These are phyloP conservation scores for Colletotrichum somersetense DNA, from an alignment of 2,329 filamentous ascomycete species.

Conservation along the genomic window DNA sequence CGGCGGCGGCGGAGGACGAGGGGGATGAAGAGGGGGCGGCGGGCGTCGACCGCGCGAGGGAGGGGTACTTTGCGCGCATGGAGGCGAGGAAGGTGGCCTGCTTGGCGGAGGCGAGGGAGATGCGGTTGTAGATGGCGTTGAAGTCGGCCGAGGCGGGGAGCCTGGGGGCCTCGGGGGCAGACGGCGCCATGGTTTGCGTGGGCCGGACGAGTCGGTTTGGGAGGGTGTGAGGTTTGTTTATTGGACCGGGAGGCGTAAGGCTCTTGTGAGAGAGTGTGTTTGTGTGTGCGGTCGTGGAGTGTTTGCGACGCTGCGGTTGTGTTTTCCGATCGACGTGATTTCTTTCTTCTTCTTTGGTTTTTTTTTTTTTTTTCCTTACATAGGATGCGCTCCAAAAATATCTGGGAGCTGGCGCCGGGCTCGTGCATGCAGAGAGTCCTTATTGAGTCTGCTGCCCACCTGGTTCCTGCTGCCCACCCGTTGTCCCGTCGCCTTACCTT, in stretches of 20 bases:
- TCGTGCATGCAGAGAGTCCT: not conserved
- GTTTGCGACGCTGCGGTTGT: not conserved
- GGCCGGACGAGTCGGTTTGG: not conserved
- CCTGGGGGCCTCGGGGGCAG: constrained; percentile 45
- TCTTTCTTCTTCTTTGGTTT: not conserved
- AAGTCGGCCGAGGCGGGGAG: constrained; percentile 54
- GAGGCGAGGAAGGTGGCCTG: constrained; percentile 51
- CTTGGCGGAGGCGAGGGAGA: constrained; percentile 55
- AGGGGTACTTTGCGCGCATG: constrained; percentile 42
- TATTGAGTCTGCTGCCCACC: not conserved
- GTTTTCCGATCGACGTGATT: not conserved
- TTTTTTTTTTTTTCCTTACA: not conserved
- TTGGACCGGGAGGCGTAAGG: accelerated
- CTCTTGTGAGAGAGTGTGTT: not conserved
- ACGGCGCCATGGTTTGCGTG: not conserved
- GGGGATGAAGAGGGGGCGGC: too few relatives aligned
- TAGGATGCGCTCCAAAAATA: constrained; percentile 7
- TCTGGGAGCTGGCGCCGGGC: not conserved
- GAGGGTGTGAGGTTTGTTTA: not conserved
- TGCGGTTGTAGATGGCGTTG: constrained; percentile 57
- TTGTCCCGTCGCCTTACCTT: not conserved
- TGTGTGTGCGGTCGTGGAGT: not conserved
- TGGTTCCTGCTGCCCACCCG: too few relatives aligned
- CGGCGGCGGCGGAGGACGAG: not conserved
- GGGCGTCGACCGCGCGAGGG: constrained; percentile 28